Base-by-base conservation (phyloP, 345 rosid genomes). In the Arabidopsis suecica region DNA sequence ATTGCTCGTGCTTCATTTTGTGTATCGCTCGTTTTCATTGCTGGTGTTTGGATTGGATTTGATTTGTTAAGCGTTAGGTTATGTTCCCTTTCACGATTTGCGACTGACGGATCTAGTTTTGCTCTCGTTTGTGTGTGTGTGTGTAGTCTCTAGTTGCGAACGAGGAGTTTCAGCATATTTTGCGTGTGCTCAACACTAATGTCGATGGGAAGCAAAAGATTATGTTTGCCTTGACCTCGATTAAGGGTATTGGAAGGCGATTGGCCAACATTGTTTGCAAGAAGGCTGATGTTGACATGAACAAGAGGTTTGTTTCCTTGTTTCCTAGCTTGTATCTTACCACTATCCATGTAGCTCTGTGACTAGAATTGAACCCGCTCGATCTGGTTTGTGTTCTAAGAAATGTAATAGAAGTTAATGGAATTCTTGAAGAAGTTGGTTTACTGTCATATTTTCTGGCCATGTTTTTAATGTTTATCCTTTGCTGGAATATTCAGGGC, bases 201-300 rank as follows among this genome's bases (percentile, higher is more conserved):
- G 96, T 93, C 23, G 96, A 93, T 79, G 96, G 97, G 1, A 93
- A 90, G 73, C 95, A 89, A 78, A 93, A 85, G 86, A 90, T 88
- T 11, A 90, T 90, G 97, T 90, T 90, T 82, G 98, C 98, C 22
- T 76, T 93, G 49, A 93, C 97, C 82, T 88, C 98, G 10, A 93
- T 90, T 80, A 93, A 93, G 54, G 98, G 98, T 85, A 93, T 90
- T 28, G 97, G 97, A 3, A 84, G 98, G 79, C 82, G 95, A 25
- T 85, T 90, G 16, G 91, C 96, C 37, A 90, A 93, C 88, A 88
- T 93, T 36, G 96, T 87, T 55, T 93, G 98, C 95, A 93, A 90
- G 90, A 90, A 88, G 75, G 96, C 96, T 50, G 93, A 90, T 72
- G 93, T 90, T 65, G 93, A 88, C 86, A 90, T 90, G 96, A 90